phyloP scores from a whole-genome alignment of 345 rosid genomes.

The Eucalyptus sp. region DNA sequence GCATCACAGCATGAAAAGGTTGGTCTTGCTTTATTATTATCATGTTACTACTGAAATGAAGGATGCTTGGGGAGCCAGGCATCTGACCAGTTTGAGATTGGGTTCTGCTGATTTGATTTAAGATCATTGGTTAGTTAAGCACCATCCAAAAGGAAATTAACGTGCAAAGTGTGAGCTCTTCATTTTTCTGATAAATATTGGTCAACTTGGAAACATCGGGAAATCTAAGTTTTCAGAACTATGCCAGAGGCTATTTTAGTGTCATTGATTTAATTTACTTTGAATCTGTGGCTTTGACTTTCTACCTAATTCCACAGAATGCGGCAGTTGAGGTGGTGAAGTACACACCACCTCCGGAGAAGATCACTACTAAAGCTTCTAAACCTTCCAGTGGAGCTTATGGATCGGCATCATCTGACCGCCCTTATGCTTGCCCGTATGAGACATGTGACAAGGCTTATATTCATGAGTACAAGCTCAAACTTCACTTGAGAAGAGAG shows the following conservation, averaged over 20 bases:
- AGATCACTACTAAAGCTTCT: slow-evolving; percentile 46
- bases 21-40: neutral
- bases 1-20: slow-evolving; percentile 85
- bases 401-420: slow-evolving; percentile 65
- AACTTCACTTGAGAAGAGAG: slow-evolving; percentile 86
- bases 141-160: neutral
- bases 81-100: neutral
- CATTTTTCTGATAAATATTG: neutral
- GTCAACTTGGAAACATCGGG: neutral
- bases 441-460: slow-evolving; percentile 90
- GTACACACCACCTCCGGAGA: slow-evolving; percentile 42
- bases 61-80: neutral
- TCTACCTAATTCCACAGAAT: slow-evolving; percentile 21
- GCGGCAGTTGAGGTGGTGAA: slow-evolving; percentile 39
- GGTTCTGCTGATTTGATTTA: neutral
- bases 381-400: slow-evolving; percentile 47
- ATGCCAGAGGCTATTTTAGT: neutral
- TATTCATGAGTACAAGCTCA: slow-evolving; percentile 96
- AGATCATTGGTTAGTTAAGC: neutral
- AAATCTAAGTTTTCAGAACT: neutral
- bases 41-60: neutral
- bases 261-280: neutral
- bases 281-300: neutral
- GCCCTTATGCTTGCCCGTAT: slow-evolving; percentile 88
- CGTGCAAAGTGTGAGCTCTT: neutral